Base-by-base conservation (phyloP, 169 alveolate species). In the Cryptosporidium ubiquitum region DNA sequence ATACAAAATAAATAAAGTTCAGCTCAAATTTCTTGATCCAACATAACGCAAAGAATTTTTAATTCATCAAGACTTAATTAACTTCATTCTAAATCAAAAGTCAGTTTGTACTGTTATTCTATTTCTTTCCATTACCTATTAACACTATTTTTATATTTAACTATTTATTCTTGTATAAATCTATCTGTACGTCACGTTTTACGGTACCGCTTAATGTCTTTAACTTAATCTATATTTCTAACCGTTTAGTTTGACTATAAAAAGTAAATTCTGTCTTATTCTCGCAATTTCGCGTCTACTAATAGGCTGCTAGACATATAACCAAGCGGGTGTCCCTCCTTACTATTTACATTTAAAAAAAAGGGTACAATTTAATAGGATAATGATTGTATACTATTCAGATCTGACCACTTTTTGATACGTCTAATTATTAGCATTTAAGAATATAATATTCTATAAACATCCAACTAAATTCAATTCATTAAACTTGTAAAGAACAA, bases 261-360 rank as follows among this genome's bases (percentile, higher is more conserved):
- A 18, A 60, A 64, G 26, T 35, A 64, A 64, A 64, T 35, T 64
- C 49, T 64, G 71, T 64, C 49, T 64, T 64, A 64, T n/a, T 35
- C 42, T 16, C 35, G 66, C 35, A 64, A 16, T 9, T 14, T 64
- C 49, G 49, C 47, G 71, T 64, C 71, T 64, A 64, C 71, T 35
- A 55, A 7, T 55, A 14, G 3, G 31, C 31, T 64, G 51, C 52
- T 64, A 64, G 71, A 64, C 71, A 33, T 18, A 64, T 0, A 20
- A 64, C 31, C 7, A 12, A n/a, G 71, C 71, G 71, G 71, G 71
- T 64, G 71, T 64, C 71, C 71, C 71, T 64, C n/a, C 39, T 20
- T 9, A 10, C 23, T 14, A 47, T 47, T 47, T 20, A 51, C 5
- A 55, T 55, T 55, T 55, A 26, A 55, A 55, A 23, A 18, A 49